Evolutionary conservation across 2,329 filamentous ascomycete species (phyloP), one percentile per base, ranked within the genome.

Genomic region (Arthroderma sp.): DNA sequence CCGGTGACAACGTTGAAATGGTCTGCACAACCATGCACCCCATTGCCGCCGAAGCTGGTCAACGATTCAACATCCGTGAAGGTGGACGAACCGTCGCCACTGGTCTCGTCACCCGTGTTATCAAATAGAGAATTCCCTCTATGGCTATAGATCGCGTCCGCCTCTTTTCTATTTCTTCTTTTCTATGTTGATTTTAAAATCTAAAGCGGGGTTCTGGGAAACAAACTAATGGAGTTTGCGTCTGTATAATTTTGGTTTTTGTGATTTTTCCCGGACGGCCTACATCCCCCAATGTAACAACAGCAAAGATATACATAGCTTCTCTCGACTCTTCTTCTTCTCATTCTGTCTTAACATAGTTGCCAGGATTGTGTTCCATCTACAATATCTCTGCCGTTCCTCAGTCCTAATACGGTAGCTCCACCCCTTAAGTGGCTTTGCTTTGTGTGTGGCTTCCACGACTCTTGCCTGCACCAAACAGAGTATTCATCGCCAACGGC

Each of bases 1-100:
- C 91, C 43, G 91, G 91, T 66, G 91, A 98, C 77, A 98, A 98
- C 69, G 80, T 94, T 55, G 91, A 98, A 75, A 95, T 98, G 88
- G 72, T 91, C 53, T 83, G 87, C 64, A 78, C 82, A 58, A 80
- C 94, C 61, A 78, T 86, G 68, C 73, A 83, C 68, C 85, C 89
- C 51, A 78, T 93, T 59, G 89, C 89, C 48, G 70, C 95, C 52
- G 91, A 98, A 72, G 71, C 78, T 51, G 89, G 91, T 57, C 86
- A 95, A 74, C 85, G 91, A 59, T 91, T 98, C 78, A 98, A 96
- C 75, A 80, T 98, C 63, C 85, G 91, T 69, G 91, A 98, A 74
- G 91, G 91, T 72, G 88, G 89, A 58, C 80, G 85, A 57, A 91
- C 85, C 49, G 83, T 91, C 47, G 85, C 84, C 56, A 91, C 85